A percentile compares a stretch with the other conserved stretches of the same genome.
phyloP scores from a whole-genome alignment of 1,139 yeast genomes.

The Debaryomyces robertsiae region DNA sequence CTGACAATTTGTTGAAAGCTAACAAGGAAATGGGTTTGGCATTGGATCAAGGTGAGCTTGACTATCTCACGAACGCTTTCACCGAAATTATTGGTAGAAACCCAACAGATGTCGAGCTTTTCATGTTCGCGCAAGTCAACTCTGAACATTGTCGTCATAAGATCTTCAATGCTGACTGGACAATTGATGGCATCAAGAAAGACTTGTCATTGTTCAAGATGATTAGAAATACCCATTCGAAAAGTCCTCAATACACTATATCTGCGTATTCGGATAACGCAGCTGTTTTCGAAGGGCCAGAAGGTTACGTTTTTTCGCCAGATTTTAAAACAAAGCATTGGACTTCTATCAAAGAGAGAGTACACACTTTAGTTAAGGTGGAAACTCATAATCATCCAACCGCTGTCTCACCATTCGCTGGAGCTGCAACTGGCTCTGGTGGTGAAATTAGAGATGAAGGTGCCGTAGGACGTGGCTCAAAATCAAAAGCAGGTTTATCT shows the following conservation, averaged over 20 bases:
- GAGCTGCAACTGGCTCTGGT: conserved; percentile 99
- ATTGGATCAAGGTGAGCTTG: conserved; percentile 88
- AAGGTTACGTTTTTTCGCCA: conserved; percentile 78
- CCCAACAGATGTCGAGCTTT: conserved; percentile 96
- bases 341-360: conserved; percentile 72
- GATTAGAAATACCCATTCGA: conserved; percentile 92
- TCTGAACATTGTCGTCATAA: conserved; percentile 99
- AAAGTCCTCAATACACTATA: conserved; percentile 79
- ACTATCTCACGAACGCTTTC: conserved; percentile 82
- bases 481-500: conserved; percentile 92
- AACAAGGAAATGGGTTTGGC: conserved; percentile 90
- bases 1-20: conserved; percentile 68
- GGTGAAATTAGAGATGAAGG: conserved; percentile 99
- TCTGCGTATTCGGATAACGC: conserved; percentile 98
- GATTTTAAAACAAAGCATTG: conserved; percentile 72
- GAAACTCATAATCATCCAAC: conserved; percentile 99
- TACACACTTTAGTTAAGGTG: conserved; percentile 90
- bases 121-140: conserved; percentile 99
- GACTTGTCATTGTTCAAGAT: conserved; percentile 82
- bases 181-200: conserved; percentile 80
- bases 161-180: conserved; percentile 98
- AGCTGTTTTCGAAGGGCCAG: conserved; percentile 89
- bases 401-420: conserved; percentile 98
- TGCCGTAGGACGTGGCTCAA: conserved; percentile 98
- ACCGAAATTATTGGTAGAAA: conserved; percentile 74